Evolutionary conservation across 2,329 filamentous ascomycete genomes (phyloP).

Genomic region (Blumeriella jaapii): DNA sequence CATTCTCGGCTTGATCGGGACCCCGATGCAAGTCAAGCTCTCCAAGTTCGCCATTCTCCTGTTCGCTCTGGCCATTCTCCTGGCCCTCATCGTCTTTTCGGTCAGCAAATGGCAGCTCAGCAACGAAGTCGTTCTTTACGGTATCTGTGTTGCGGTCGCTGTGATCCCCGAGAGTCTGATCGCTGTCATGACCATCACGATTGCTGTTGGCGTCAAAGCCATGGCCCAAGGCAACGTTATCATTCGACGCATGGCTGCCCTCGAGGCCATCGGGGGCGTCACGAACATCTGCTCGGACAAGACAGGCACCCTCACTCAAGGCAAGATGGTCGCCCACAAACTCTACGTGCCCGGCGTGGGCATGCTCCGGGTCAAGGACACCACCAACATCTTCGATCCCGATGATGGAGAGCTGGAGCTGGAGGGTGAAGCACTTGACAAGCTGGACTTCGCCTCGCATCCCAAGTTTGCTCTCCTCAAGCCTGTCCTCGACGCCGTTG

Average conservation of each 20-base stretch:
- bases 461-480: conserved; percentile 27
- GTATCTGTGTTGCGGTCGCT: conserved; percentile 49
- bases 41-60: conserved; percentile 75
- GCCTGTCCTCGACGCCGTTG: conserved; percentile 36
- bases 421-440: conserved; percentile 31
- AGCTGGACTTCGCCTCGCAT: conserved; percentile 14
- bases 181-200: conserved; percentile 60
- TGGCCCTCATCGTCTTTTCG: conserved; percentile 51
- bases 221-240: conserved; percentile 56
- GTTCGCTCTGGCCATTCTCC: conserved; percentile 57
- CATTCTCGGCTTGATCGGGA: conserved; percentile 59
- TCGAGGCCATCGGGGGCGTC: conserved; percentile 58
- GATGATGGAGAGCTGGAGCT: conserved; percentile 41
- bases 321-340: conserved; percentile 40
- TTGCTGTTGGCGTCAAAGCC: conserved; percentile 53
- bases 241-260: conserved; percentile 50
- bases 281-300: conserved; percentile 34
- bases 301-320: conserved; percentile 51
- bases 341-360: conserved; percentile 47
- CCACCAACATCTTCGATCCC: conserved; percentile 50
- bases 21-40: conserved; percentile 73
- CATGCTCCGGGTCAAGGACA: conserved; percentile 40
- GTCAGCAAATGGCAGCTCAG: conserved; percentile 42
- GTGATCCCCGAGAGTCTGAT: conserved; percentile 59
- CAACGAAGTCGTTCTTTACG: conserved; percentile 48